A percentile compares a stretch with the other conserved stretches of the same genome.
Evolutionary conservation across 805 yeast genomes (phyloP).

Genomic region (Nakazawaea laoshanensis): DNA sequence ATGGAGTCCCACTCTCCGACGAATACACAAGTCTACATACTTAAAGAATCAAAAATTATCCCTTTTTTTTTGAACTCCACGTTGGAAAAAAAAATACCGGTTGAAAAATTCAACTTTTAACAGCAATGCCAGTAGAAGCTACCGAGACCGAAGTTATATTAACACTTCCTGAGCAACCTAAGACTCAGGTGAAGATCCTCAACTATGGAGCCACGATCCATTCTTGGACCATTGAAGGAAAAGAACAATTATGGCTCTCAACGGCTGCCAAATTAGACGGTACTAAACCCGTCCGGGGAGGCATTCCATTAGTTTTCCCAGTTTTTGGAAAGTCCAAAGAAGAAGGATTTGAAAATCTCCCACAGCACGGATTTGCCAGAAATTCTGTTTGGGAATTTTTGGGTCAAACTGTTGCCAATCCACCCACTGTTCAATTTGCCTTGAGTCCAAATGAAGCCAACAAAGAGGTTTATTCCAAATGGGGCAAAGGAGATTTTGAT

Average conservation of each 20-base stretch:
- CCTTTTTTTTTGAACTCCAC: background rate
- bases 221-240: conserved; percentile 69
- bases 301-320: conserved; percentile 94
- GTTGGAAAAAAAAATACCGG: background rate
- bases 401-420: conserved; percentile 66
- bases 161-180: conserved; percentile 41
- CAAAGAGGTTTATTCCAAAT: conserved; percentile 44
- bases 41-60: conserved; percentile 1
- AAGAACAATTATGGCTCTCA: conserved; percentile 80
- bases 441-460: conserved; percentile 79
- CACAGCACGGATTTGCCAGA: conserved; percentile 97
- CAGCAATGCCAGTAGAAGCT: conserved; percentile 56
- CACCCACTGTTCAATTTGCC: conserved; percentile 84
- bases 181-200: conserved; percentile 58
- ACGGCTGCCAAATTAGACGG: conserved; percentile 83
- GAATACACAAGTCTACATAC: background rate
- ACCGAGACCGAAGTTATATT: conserved; percentile 54
- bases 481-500: conserved; percentile 51
- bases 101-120: background rate
- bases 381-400: conserved; percentile 87
- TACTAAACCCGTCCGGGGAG: conserved; percentile 91
- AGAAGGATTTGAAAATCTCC: conserved; percentile 57
- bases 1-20: background rate
- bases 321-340: conserved; percentile 69
- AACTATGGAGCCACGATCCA: conserved; percentile 83